Percentiles rank a stretch among this genome's conserved stretches.
Conservation (phyloP, 306 rosid species). For the Vigna unguiculata region DNA sequence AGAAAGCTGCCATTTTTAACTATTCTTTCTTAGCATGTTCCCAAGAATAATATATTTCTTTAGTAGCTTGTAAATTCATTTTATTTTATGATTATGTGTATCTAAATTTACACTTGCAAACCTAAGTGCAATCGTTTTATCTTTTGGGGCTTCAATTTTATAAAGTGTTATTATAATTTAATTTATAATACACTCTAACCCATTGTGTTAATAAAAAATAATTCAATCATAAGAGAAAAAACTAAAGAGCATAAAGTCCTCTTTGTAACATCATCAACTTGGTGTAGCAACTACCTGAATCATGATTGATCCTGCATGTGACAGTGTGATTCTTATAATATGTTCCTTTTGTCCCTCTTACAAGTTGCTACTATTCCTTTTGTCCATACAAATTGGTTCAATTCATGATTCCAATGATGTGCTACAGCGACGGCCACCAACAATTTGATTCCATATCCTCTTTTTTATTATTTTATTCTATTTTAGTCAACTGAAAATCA, state of each 20-base stretch:
- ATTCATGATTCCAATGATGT: conserved; percentile 19
- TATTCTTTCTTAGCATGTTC: too few species aligned
- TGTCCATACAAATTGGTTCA: conserved; percentile 34
- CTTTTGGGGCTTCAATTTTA: too few species aligned
- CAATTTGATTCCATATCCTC: background rate
- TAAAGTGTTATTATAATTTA: too few species aligned
- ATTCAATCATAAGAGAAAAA: conserved; percentile 5
- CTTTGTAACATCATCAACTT: conserved; percentile 33
- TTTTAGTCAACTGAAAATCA: background rate
- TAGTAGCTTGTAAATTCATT: too few species aligned
- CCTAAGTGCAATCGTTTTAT: too few species aligned
- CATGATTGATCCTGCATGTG: conserved; percentile 32
- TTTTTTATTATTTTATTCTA: conserved; percentile 10
- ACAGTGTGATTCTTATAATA: conserved; percentile 3
- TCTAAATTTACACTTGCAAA: too few species aligned
- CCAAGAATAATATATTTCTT: too few species aligned
- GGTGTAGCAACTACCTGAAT: conserved; percentile 29
- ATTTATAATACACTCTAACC: too few species aligned
- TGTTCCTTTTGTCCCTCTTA: conserved; percentile 36
- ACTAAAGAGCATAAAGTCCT: conserved; percentile 1
- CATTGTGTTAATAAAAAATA: background rate
- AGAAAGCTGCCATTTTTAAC: too few species aligned
- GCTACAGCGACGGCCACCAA: conserved; percentile 22
- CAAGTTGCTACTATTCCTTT: conserved; percentile 43
- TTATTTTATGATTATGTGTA: too few species aligned